Evolutionary conservation across 2,329 filamentous ascomycete species (phyloP).

Genomic region (Aspergillus puulaauensis): DNA sequence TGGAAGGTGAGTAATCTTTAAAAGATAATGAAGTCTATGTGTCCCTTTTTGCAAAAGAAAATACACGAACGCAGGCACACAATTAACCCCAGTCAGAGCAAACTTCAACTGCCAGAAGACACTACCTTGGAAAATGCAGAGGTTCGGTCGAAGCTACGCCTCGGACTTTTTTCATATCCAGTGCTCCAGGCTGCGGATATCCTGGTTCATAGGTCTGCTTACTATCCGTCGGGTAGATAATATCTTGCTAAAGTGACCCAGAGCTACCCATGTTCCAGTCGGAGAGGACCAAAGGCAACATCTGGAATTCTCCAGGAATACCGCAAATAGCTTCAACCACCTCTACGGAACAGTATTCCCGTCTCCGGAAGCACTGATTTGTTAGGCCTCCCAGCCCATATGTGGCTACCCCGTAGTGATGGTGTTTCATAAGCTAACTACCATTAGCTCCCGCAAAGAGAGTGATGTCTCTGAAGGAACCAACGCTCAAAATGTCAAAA

Average conservation of each 20-base stretch:
- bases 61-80: neutral
- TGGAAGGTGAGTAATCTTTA: conserved; percentile 71
- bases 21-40: neutral
- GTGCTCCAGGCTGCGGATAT: conserved; percentile 95
- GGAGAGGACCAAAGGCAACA: conserved; percentile 96
- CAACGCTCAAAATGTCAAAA: conserved; percentile 90
- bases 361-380: conserved; percentile 68
- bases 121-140: conserved; percentile 57
- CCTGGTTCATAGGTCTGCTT: conserved; percentile 69
- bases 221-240: neutral
- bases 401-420: neutral
- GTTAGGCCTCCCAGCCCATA: conserved; percentile 45
- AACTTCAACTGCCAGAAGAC: conserved; percentile 64
- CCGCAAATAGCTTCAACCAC: conserved; percentile 84
- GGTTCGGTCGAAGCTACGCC: conserved; percentile 67
- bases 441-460: conserved; percentile 70
- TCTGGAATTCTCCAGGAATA: conserved; percentile 85
- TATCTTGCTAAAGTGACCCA: conserved; percentile 33
- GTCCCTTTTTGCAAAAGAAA: neutral
- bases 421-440: conserved; percentile 6
- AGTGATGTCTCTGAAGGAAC: conserved; percentile 84
- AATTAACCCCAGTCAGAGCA: conserved; percentile 56
- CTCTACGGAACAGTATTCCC: conserved; percentile 64
- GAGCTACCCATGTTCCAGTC: conserved; percentile 90
- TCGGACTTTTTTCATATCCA: conserved; percentile 93